These are phyloP conservation scores for Ogataea hybrid DNA, from an alignment of 1,139 yeast species.

Conservation along the genomic window DNA sequence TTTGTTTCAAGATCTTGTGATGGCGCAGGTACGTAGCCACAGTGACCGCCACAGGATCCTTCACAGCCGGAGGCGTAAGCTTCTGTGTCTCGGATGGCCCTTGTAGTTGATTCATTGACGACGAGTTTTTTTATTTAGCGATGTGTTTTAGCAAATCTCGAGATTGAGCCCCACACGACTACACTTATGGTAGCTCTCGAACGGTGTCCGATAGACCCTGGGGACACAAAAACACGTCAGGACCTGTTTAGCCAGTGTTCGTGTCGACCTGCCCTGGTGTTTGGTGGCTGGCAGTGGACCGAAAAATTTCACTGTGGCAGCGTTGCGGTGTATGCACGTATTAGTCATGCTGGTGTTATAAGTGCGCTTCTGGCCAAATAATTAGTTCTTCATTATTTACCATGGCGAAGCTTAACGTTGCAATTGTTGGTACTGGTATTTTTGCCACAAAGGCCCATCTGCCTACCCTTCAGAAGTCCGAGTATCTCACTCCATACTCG, in stretches of 20 bases:
- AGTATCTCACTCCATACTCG: slow-evolving; percentile 48
- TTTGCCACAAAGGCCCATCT: slow-evolving; percentile 83
- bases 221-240: too few relatives aligned
- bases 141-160: slow-evolving; percentile 5
- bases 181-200: too few relatives aligned
- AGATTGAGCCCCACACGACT: slow-evolving; percentile 1
- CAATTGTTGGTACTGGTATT: slow-evolving; percentile 87
- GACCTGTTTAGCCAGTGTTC: too few relatives aligned
- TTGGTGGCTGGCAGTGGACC: too few relatives aligned
- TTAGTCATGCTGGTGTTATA: too few relatives aligned
- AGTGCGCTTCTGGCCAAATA: too few relatives aligned
- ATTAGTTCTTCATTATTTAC: neutral
- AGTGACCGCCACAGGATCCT: slow-evolving; percentile 47
- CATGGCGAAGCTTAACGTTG: slow-evolving; percentile 48
- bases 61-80: slow-evolving; percentile 24
- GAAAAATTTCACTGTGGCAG: too few relatives aligned
- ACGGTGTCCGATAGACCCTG: too few relatives aligned
- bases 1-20: slow-evolving; percentile 64
- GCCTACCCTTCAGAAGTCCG: slow-evolving; percentile 60
- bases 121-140: slow-evolving; percentile 12
- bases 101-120: slow-evolving; percentile 10
- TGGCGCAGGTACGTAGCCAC: slow-evolving; percentile 72
- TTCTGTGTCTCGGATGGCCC: slow-evolving; percentile 18
- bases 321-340: too few relatives aligned
- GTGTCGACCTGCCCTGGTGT: too few relatives aligned